These are phyloP conservation scores for Suillus luteus DNA, from an alignment of 768 basidiomycete genomes.

Conservation along the genomic window DNA sequence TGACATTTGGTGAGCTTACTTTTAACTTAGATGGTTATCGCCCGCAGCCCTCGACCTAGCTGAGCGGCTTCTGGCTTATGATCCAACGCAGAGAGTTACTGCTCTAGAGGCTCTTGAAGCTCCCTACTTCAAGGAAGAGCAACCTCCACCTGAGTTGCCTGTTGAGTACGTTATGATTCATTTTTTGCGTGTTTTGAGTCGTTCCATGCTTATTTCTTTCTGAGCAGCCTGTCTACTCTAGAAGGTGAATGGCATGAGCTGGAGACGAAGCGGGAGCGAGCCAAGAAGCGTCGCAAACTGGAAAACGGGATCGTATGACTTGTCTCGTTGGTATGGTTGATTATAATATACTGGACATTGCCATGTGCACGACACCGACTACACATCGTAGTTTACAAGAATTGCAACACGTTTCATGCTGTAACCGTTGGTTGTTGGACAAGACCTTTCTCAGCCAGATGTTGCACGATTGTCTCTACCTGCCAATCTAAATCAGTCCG, in stretches of 20 bases:
- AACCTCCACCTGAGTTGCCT: slow-evolving; percentile 73
- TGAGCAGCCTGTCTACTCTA: slow-evolving; percentile 65
- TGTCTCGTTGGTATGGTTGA: slow-evolving; percentile 14
- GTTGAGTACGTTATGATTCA: slow-evolving; percentile 58
- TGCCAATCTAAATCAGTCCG: slow-evolving; percentile 30
- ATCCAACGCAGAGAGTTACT: slow-evolving; percentile 75
- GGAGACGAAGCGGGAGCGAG: slow-evolving; percentile 90
- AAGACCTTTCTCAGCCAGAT: slow-evolving; percentile 72
- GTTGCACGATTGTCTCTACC: slow-evolving; percentile 89
- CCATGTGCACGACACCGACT: slow-evolving; percentile 18
- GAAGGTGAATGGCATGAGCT: slow-evolving; percentile 99
- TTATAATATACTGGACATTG: slow-evolving; percentile 32
- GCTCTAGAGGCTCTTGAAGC: slow-evolving; percentile 80
- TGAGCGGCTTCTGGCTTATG: slow-evolving; percentile 75
- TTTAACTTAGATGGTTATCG: slow-evolving; percentile 70
- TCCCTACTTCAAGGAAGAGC: slow-evolving; percentile 83
- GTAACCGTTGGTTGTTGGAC: slow-evolving; percentile 39
- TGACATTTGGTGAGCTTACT: slow-evolving; percentile 5
- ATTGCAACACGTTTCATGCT: slow-evolving; percentile 18
- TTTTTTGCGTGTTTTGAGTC: not conserved
- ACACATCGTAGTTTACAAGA: slow-evolving; percentile 15
- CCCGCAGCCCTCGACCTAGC: slow-evolving; percentile 87
- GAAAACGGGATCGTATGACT: slow-evolving; percentile 41
- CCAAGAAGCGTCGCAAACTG: slow-evolving; percentile 73
- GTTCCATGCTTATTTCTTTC: slow-evolving; percentile 11